phyloP scores from a whole-genome alignment of 495 filamentous ascomycete genomes.

The Usnea hakonensis region DNA sequence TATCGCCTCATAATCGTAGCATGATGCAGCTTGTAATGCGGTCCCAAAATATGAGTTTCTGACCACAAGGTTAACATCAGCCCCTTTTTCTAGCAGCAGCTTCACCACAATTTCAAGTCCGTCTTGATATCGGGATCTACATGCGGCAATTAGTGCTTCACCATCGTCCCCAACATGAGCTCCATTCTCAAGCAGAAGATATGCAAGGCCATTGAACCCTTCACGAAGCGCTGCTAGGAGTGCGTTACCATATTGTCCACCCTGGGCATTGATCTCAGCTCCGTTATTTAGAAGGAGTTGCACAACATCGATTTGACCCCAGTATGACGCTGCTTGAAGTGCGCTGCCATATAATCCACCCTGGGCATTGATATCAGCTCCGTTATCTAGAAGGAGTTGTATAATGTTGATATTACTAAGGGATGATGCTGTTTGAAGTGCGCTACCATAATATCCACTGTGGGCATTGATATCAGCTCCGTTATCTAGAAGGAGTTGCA shows the following conservation, averaged over 20 bases:
- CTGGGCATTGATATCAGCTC: neutral
- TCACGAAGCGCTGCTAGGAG: too few species aligned
- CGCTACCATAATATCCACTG: neutral
- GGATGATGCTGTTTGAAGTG: neutral
- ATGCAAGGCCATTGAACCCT: too few species aligned
- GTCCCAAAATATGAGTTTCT: too few species aligned
- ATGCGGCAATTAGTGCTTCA: too few species aligned
- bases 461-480: too few species aligned
- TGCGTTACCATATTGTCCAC: neutral
- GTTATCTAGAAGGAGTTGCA: too few species aligned
- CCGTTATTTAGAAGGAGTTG: neutral
- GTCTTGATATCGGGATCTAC: too few species aligned
- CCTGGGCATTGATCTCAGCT: neutral
- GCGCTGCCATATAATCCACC: neutral
- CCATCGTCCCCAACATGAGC: too few species aligned
- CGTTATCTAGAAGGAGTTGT: neutral
- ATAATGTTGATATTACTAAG: neutral
- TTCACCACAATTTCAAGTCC: too few species aligned
- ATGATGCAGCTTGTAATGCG: slow-evolving; percentile 20
- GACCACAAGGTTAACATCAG: too few species aligned
- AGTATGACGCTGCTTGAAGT: neutral
- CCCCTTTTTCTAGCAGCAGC: too few species aligned
- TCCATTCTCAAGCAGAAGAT: too few species aligned
- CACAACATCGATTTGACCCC: neutral
- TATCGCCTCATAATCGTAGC: slow-evolving; percentile 19